Evolutionary conservation across 2,329 filamentous ascomycete species (phyloP).

Genomic region (Fusarium sublunatum): DNA sequence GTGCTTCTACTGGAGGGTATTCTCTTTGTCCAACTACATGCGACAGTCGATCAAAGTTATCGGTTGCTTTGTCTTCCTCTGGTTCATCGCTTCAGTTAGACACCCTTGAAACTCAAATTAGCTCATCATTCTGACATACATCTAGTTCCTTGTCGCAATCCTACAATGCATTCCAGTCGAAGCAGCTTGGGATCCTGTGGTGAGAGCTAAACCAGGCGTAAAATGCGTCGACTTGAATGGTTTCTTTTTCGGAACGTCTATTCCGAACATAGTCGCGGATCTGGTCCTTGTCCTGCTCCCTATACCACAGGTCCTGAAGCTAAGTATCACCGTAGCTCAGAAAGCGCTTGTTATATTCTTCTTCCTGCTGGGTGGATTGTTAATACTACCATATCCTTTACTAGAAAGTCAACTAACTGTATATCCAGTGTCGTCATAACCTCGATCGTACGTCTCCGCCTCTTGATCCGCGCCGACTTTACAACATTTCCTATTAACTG

Average conservation of each 20-base stretch:
- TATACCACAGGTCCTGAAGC: background rate
- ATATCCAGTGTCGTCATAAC: constrained; percentile 1
- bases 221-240: constrained; percentile 3
- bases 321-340: background rate
- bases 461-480: background rate
- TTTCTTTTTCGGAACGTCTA: constrained; percentile 3
- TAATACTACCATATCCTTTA: background rate
- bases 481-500: constrained; percentile 2
- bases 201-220: background rate
- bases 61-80: background rate
- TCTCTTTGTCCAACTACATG: constrained; percentile 1
- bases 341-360: background rate
- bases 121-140: background rate
- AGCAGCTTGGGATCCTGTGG: background rate
- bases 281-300: background rate
- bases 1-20: constrained; percentile 5
- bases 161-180: constrained; percentile 2
- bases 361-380: constrained; percentile 6
- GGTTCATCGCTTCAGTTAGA: constrained; percentile 1
- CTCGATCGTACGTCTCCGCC: background rate
- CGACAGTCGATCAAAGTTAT: background rate
- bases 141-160: background rate
- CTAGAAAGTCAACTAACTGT: background rate
- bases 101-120: too few species aligned
- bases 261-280: constrained; percentile 1